These are phyloP conservation scores for Sicyos edulis DNA, from an alignment of 306 rosid genomes.

Conservation along the genomic window DNA sequence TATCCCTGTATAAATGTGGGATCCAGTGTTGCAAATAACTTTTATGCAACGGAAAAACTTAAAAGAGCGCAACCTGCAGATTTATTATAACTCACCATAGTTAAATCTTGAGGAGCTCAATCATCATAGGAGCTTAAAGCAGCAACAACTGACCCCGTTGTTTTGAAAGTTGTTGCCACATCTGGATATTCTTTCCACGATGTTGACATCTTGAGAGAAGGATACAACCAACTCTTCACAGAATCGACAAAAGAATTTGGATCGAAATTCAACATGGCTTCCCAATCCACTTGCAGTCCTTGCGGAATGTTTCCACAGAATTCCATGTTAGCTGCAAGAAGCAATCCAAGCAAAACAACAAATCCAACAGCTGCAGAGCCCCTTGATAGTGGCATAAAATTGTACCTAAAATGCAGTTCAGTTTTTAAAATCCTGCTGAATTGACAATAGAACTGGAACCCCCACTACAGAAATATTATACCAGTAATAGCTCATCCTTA, in stretches of 20 bases:
- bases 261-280: conserved; percentile 67
- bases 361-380: conserved; percentile 89
- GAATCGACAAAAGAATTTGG: conserved; percentile 65
- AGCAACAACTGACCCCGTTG: conserved; percentile 84
- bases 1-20: neutral
- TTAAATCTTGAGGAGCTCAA: conserved; percentile 27
- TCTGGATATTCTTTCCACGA: conserved; percentile 93
- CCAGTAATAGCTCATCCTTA: conserved; percentile 99
- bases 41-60: neutral
- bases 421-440: conserved; percentile 7
- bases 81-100: neutral
- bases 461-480: conserved; percentile 28
- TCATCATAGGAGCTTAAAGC: conserved; percentile 70
- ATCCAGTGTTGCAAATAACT: neutral
- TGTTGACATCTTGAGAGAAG: conserved; percentile 69
- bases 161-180: conserved; percentile 54
- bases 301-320: conserved; percentile 78
- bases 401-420: conserved; percentile 55
- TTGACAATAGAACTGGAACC: conserved; percentile 18
- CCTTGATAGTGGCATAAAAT: conserved; percentile 94
- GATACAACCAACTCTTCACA: conserved; percentile 77
- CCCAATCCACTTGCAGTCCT: conserved; percentile 93
- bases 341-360: conserved; percentile 70
- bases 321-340: conserved; percentile 95
- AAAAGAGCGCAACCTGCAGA: neutral